Evolutionary conservation across 2,329 filamentous ascomycete genomes (phyloP), one percentile per base, ranked within the genome.

Genomic region (Colletotrichum sp.): DNA sequence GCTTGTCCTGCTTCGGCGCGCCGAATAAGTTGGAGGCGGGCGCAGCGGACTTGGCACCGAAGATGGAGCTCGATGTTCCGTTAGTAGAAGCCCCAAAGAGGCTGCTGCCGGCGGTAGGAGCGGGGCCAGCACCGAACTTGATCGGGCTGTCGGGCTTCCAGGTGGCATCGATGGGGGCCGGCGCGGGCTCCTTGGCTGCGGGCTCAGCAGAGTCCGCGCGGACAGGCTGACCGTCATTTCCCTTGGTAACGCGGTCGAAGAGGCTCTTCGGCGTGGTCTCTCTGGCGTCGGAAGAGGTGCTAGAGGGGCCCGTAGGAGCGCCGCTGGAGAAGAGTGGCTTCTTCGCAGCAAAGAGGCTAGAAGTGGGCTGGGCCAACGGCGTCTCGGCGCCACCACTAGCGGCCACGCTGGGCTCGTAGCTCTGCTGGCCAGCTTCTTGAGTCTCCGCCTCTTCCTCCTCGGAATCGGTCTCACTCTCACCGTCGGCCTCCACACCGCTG

Each of bases 231-330:
- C 89, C 89, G 76, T 90, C 86, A 21, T 81, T 84, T 63, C 85
- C 88, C 81, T 87, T 89, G 7, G 86, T 88, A 9, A 92, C 86
- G 39, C 90, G 88, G 52, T 91, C 90, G 78, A 92, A 92, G 16
- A 92, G 80, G 80, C 90, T 91, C 61, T 86, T 85, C 24, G 88
- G 84, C 4, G 85, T 86, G 74, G 84, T 86, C 57, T 88, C 87
- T 6, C 86, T 85, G 3, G 85, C 87, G 7, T 85, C 86, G 9
- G 84, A 83, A 10, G 86, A 85, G 4, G 81, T 82, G 77, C 83
- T 86, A 3, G 86, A 86, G 2, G 79, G 78, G 6, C 79, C 79
- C 24, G 80, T 80, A 10, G 43, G 70, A 24, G 16, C 76, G 32
- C 71, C 75, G 52, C 21, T 61, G 30, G 75, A 36, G 61, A 77